Percentiles rank a stretch among this genome's conserved stretches.
phyloP scores from a whole-genome alignment of 352 stramenopile species.

The Detonula confervacea region DNA sequence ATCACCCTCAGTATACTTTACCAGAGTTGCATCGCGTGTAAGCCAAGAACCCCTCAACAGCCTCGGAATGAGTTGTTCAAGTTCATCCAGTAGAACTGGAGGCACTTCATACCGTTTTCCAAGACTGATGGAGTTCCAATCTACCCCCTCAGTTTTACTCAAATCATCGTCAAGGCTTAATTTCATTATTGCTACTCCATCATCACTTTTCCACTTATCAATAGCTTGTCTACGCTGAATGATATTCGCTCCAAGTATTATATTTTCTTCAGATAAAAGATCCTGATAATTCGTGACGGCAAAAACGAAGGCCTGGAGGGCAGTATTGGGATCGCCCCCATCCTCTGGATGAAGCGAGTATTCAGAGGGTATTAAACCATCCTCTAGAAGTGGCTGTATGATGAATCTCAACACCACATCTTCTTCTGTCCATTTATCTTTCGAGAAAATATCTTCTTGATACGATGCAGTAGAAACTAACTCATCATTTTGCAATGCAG shows the following conservation, averaged over 20 bases:
- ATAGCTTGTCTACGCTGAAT: slow-evolving; percentile 27
- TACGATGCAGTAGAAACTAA: slow-evolving; percentile 16
- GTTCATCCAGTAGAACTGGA: slow-evolving; percentile 4
- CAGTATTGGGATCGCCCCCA: background rate
- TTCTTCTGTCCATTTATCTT: slow-evolving; percentile 13
- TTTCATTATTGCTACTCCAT: slow-evolving; percentile 18
- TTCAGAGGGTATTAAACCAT: background rate
- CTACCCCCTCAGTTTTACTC: background rate
- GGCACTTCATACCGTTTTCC: slow-evolving; percentile 26
- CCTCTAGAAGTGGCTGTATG: slow-evolving; percentile 9
- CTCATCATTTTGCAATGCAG: background rate
- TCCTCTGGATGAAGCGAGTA: background rate
- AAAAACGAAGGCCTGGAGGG: slow-evolving; percentile 18
- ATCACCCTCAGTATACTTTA: slow-evolving; percentile 29
- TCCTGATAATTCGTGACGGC: slow-evolving; percentile 15
- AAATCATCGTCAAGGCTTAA: slow-evolving; percentile 12
- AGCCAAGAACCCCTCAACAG: slow-evolving; percentile 13
- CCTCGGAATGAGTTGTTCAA: slow-evolving; percentile 8
- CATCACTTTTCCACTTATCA: slow-evolving; percentile 25
- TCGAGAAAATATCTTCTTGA: slow-evolving; percentile 34
- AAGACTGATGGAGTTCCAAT: slow-evolving; percentile 11
- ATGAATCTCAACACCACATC: slow-evolving; percentile 13
- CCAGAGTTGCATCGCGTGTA: slow-evolving; percentile 20
- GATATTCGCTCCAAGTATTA: slow-evolving; percentile 27
- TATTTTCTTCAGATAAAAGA: slow-evolving; percentile 9